A percentile compares a stretch with the other conserved stretches of the same genome.
Evolutionary conservation across 2,329 filamentous ascomycete species (phyloP).

Genomic region (Purpureocillium takamizusanense): DNA sequence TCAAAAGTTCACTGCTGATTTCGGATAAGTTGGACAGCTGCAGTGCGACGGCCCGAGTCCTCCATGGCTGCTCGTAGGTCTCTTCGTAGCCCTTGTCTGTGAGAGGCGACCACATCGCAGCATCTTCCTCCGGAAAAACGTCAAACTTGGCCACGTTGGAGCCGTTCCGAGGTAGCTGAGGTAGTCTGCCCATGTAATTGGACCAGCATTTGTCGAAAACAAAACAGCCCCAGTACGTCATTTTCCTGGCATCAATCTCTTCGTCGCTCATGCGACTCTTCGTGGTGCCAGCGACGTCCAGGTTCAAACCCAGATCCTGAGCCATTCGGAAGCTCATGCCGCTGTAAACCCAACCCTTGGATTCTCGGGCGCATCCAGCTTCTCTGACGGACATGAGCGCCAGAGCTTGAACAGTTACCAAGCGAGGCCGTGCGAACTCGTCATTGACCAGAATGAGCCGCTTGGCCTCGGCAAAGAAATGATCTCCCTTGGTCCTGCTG

Average conservation of each 20-base stretch:
- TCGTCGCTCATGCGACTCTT: constrained; percentile 59
- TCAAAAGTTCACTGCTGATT: constrained; percentile 83
- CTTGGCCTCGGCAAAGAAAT: constrained; percentile 94
- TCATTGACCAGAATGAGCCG: constrained; percentile 82
- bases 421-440: constrained; percentile 79
- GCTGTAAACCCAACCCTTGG: constrained; percentile 96
- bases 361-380: constrained; percentile 87
- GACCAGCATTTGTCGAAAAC: constrained; percentile 99
- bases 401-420: constrained; percentile 87
- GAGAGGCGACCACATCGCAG: constrained; percentile 78
- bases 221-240: constrained; percentile 97
- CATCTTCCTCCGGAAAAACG: constrained; percentile 82
- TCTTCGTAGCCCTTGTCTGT: constrained; percentile 73
- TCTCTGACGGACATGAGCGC: constrained; percentile 95
- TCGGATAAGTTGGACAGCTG: constrained; percentile 81
- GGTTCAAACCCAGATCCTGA: constrained; percentile 82
- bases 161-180: constrained; percentile 71
- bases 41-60: constrained; percentile 72
- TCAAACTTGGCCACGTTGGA: constrained; percentile 84
- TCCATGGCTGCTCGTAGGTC: constrained; percentile 65
- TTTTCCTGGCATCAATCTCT: constrained; percentile 78
- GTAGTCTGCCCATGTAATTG: constrained; percentile 87
- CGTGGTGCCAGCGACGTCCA: constrained; percentile 63
- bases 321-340: constrained; percentile 99
- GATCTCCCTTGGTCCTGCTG: constrained; percentile 80